Evolutionary conservation across 1,139 yeast species (phyloP), one percentile per base, ranked within the genome.

Genomic region (Entelexis sorbosivorans): DNA sequence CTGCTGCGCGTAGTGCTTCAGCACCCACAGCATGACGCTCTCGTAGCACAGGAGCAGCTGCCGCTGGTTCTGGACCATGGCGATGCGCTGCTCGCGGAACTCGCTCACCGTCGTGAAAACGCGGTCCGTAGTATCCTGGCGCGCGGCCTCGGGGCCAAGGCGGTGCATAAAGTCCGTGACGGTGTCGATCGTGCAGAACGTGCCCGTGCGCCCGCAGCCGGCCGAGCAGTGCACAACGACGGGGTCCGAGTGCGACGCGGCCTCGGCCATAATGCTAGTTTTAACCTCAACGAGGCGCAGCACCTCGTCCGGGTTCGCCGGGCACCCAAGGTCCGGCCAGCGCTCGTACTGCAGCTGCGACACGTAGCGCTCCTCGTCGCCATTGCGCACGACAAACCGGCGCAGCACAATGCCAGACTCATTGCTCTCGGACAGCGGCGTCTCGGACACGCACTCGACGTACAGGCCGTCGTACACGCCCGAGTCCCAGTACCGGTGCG

Each of bases 171-270:
- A 53, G 55, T 76, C 78, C 35, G 81, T 63, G 26, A 83, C 69
- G 16, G 82, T 72, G 65, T 86, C 95, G 36, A 84, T 73, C 0
- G 93, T 75, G 53, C 88, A 81, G 58, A 85, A 82, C 0, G 89
- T 85, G 2, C 96, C 95, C 0, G 95, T 86, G 58, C 96, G 75
- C 2, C 96, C 96, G 66, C 95, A 86, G 0, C 96, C 96, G 0
- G 96, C 95, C 5, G 89, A 81, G 64, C 96, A 86, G 65, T 87
- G 95, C 10, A 85, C 85, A 29, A 84, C 66, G 0, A 81, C 69
- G 4, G 44, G 44, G 16, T 39, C 44, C 9, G 44, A 39, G 13
- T 2, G n/a, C 10, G 44, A 39, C 9, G 14, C 9, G 38, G 36
- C 52, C 14, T 54, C 56, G 11, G 51, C 42, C 38, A 65, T 33